Conservation (phyloP, 371 early-diverging fungal genomes). For the Lichtheimia ramosa region DNA sequence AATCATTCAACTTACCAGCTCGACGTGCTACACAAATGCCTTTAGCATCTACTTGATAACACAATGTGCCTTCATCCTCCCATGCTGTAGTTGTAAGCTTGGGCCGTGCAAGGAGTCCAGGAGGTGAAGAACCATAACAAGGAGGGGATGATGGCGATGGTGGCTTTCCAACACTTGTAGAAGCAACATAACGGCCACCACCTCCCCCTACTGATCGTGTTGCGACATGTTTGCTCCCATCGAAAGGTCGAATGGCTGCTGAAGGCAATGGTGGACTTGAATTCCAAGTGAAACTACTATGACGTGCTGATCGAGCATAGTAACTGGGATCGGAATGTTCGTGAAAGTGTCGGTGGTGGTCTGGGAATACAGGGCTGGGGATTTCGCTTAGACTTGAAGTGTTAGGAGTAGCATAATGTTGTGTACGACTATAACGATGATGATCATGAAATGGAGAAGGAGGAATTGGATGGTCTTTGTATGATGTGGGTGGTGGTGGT, state of each 20-base stretch:
- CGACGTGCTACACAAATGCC: conserved; percentile 79
- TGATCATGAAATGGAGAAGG: too few relatives aligned
- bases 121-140: conserved; percentile 2
- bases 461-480: too few relatives aligned
- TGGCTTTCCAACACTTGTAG: not conserved
- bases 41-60: conserved; percentile 77
- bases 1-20: conserved; percentile 56
- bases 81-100: conserved; percentile 73
- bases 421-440: too few relatives aligned
- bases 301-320: too few relatives aligned
- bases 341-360: too few relatives aligned
- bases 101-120: conserved; percentile 26
- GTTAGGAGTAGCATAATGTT: too few relatives aligned
- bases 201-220: not conserved
- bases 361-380: too few relatives aligned
- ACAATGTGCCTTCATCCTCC: conserved; percentile 80
- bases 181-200: too few relatives aligned
- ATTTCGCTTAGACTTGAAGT: too few relatives aligned
- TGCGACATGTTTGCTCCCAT: conserved; percentile 5
- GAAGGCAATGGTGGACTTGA: conserved; percentile 5
- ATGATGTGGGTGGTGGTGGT: conserved; percentile 2
- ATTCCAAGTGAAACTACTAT: too few relatives aligned
- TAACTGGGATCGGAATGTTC: too few relatives aligned
- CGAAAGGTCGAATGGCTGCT: not conserved
- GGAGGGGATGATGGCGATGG: not conserved